Evolutionary conservation across 2,329 filamentous ascomycete genomes (phyloP).

Genomic region (Mollisiaceae sp.): DNA sequence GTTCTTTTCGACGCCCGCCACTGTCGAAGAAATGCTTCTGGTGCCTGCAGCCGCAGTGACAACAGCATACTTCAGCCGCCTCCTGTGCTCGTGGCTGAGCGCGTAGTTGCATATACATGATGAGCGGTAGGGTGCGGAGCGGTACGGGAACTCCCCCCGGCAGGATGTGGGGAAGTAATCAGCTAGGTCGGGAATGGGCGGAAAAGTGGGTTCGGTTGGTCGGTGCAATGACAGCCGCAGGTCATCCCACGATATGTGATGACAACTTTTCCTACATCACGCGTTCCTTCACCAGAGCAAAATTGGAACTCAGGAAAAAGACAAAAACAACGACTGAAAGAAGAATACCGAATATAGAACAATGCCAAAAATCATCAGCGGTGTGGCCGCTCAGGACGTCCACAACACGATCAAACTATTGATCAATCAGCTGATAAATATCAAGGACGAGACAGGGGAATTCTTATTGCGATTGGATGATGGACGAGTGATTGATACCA

Average conservation of each 20-base stretch:
- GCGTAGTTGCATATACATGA: too few relatives aligned
- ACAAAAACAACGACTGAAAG: background rate
- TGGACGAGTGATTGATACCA: conserved; percentile 72
- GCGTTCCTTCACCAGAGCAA: background rate
- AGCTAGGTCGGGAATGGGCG: conserved; percentile 10
- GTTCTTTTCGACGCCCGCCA: too few relatives aligned
- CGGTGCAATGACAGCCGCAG: conserved; percentile 15
- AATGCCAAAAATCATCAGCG: conserved; percentile 11
- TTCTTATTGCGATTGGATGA: conserved; percentile 75
- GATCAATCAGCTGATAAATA: conserved; percentile 77
- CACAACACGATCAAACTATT: conserved; percentile 64
- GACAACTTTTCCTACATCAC: background rate
- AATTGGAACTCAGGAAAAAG: background rate
- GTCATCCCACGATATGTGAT: conserved; percentile 20
- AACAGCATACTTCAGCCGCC: too few relatives aligned
- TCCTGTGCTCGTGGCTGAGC: too few relatives aligned
- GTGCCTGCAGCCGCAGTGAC: too few relatives aligned
- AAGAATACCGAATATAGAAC: background rate
- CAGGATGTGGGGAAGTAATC: conserved; percentile 3
- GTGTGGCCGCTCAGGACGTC: conserved; percentile 47
- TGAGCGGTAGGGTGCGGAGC: too few relatives aligned
- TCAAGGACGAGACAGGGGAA: conserved; percentile 75
- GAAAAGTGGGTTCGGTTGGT: conserved; percentile 9
- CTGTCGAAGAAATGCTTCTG: too few relatives aligned
- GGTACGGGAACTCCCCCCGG: background rate